These are phyloP conservation scores for Erigeron canadensis DNA, from an alignment of 129 eudicot species.

Conservation along the genomic window DNA sequence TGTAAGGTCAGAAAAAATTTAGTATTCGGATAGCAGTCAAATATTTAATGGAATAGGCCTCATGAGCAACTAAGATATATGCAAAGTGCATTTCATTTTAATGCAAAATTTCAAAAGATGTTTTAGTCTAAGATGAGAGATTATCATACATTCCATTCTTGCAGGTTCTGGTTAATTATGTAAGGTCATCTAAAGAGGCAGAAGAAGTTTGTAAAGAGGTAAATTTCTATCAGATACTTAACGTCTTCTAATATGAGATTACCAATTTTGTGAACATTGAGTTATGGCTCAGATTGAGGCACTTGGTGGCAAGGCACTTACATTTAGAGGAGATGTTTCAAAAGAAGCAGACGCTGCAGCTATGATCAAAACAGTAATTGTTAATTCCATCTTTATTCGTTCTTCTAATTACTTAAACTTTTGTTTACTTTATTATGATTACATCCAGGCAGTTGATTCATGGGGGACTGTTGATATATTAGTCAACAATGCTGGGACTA, in stretches of 20 bases:
- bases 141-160: not conserved
- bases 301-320: conserved; percentile 55
- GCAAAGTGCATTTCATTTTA: not conserved
- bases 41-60: not conserved
- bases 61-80: not conserved
- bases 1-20: conserved; percentile 54
- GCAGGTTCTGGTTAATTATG: conserved; percentile 65
- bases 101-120: not conserved
- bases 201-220: conserved; percentile 66
- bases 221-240: not conserved
- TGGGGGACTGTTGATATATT: conserved; percentile 76
- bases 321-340: conserved; percentile 67
- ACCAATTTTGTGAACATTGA: not conserved
- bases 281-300: conserved; percentile 47
- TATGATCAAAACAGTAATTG: conserved; percentile 66
- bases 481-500: conserved; percentile 76
- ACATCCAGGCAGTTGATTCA: conserved; percentile 65
- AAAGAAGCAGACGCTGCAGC: conserved; percentile 61
- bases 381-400: not conserved
- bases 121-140: not conserved
- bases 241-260: not conserved
- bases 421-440: conserved; percentile 18
- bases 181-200: conserved; percentile 58
- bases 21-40: not conserved
- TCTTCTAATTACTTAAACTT: not conserved